Evolutionary conservation across 2,329 filamentous ascomycete genomes (phyloP), one percentile per base, ranked within the genome.

Genomic region (Sporothrix luriei): DNA sequence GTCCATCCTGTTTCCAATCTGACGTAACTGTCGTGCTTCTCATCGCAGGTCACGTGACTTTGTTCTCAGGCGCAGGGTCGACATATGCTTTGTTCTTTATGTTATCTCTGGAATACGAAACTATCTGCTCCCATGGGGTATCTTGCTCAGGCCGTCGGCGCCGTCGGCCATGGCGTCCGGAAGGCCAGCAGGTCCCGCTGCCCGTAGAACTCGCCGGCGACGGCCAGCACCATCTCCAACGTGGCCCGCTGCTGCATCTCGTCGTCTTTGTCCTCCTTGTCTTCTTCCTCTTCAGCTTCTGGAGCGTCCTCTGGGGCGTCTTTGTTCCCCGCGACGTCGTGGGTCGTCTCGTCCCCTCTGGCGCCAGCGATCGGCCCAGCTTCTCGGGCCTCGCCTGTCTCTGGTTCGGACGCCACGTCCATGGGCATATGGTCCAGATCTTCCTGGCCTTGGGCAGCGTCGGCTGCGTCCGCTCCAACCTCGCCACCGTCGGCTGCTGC

Each of bases 191-290:
- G 80, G 78, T 98, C 94, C 73, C 90, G 85, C 80, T 98, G 94
- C 1, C 94, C 93, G 79, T 94, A 98, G 73, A 91, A 88, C 79
- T 97, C 93, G 75, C 93, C 94, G 62, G 91, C 90, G 48, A 97
- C 85, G 0, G 92, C 95, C 74, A 97, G 82, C 68, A 97, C 92
- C 92, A 97, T 97, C 79, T 96, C 94, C 46, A 97, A 83, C 52
- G 93, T 93, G n/a, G 88, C 90, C 38, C 86, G 83, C 81, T 83
- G 84, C 77, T 85, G 87, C 75, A 82, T 79, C 51, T 79, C 80
- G 51, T 77, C 77, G n/a, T 82, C 77, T 48, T 75, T 73, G 70
- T 75, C 72, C 54, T 75, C 75, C 14, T 72, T 73, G 64, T 78
- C 75, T 70, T 75, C 72, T 55, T 75, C 75, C 14, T 72, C 73